A percentile compares a stretch with the other conserved stretches of the same genome.
These are phyloP conservation scores for Penicillium verhagenii DNA, from an alignment of 495 filamentous ascomycete species.

Conservation along the genomic window DNA sequence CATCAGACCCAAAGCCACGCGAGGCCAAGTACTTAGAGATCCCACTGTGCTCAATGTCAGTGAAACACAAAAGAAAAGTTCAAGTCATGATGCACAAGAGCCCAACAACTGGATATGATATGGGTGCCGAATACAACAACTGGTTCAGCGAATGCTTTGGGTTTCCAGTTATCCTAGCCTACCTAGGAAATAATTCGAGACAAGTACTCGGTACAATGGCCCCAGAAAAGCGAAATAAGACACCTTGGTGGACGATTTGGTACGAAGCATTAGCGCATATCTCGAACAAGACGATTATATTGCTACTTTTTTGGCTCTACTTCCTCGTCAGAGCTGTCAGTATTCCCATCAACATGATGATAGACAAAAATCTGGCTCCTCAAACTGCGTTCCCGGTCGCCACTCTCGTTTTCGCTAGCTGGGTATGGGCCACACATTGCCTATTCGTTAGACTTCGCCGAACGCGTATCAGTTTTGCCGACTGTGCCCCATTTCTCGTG, in stretches of 20 bases:
- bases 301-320: not conserved
- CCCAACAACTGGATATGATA: conserved; percentile 62
- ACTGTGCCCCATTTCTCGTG: conserved; percentile 75
- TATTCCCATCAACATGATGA: not conserved
- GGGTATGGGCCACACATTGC: not conserved
- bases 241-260: not conserved
- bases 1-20: conserved; percentile 7
- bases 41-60: conserved; percentile 52
- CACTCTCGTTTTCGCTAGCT: not conserved
- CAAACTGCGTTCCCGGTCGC: not conserved
- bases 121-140: conserved; percentile 61
- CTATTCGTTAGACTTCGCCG: conserved; percentile 11
- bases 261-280: not conserved
- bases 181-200: conserved; percentile 63
- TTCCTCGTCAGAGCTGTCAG: not conserved
- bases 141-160: conserved; percentile 78
- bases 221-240: conserved; percentile 26
- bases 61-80: conserved; percentile 34
- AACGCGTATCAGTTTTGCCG: conserved; percentile 69
- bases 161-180: conserved; percentile 63
- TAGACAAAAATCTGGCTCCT: not conserved
- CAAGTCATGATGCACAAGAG: conserved; percentile 63
- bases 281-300: not conserved
- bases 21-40: conserved; percentile 47
- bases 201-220: conserved; percentile 60